phyloP scores from a whole-genome alignment of 257 asterid species.

The Gentiana macrophylla region DNA sequence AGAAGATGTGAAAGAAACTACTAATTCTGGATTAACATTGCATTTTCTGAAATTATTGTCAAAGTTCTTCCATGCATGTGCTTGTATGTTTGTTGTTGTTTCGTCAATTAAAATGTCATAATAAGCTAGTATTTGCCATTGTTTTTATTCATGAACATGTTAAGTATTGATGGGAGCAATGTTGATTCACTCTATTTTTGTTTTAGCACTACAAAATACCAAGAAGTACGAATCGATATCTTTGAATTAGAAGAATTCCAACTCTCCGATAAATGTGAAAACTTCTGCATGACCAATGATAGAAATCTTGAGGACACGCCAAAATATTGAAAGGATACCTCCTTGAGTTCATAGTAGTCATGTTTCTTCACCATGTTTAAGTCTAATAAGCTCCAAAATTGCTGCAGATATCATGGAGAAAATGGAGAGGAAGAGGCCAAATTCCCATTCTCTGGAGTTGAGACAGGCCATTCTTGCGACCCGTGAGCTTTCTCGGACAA shows the following conservation, averaged over 20 bases:
- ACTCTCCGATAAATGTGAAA: neutral
- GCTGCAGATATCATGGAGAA: neutral
- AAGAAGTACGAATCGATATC: too few species aligned
- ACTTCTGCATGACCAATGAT: neutral
- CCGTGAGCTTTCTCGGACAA: neutral
- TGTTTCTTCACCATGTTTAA: neutral
- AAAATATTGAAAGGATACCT: neutral
- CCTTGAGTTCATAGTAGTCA: neutral
- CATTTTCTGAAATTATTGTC: too few species aligned
- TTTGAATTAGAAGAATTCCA: neutral
- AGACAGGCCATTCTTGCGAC: neutral
- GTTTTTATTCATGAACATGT: too few species aligned
- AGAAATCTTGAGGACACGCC: neutral
- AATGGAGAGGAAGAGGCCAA: neutral
- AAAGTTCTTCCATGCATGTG: too few species aligned
- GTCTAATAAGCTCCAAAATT: neutral
- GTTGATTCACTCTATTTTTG: too few species aligned
- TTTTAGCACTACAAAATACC: too few species aligned
- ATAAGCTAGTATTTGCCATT: too few species aligned
- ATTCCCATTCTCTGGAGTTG: neutral
- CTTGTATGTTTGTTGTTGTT: too few species aligned
- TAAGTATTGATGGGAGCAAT: too few species aligned
- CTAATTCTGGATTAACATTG: too few species aligned
- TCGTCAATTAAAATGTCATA: too few species aligned
- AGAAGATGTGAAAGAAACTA: too few species aligned